Evolutionary conservation across 148 eudicot genomes (phyloP), one percentile per base, ranked within the genome.

Genomic region (Chenopodium suecicum): DNA sequence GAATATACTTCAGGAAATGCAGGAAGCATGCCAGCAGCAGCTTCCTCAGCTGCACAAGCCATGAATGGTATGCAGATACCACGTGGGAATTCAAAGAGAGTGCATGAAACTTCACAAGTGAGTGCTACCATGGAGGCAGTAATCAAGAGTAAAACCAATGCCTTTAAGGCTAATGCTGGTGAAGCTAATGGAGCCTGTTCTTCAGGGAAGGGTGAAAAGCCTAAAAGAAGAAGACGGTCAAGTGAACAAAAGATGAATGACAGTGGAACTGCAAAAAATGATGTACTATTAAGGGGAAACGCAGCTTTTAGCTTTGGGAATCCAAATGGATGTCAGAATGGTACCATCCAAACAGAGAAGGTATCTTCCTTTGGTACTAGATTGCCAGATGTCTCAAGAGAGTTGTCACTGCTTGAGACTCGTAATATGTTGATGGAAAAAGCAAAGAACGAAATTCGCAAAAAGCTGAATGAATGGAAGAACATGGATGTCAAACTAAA

Each of bases 361-460:
- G 77, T 69, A 29, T 63, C 71, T 63, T 34, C 64, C 75, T 63
- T 64, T 80, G 86, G 82, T 23, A 69, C 64, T 31, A 82, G 46
- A 58, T 52, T 56, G 64, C 54, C 60, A 20, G 80, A 60, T 64
- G 80, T 81, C 31, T 70, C 27, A 22, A 80, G 83, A 75, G 91
- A 89, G 64, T 62, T 83, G 41, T 85, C 88, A 72, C 78, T 87
- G 58, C 27, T 70, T 9, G 90, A 90, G 79, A 79, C 71, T 83
- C 90, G 90, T 79, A 85, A 73, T 81, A 72, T 86, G 88, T 83
- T 92, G 87, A 86, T 84, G 75, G 65, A 67, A 62, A 92, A 82
- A 85, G 89, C 92, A 16, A 86, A 81, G 87, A 86, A 14, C 74
- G 89, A 87, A 73, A 86, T 91, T 54, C 56, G n/a, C 75, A 80